Base-by-base conservation (phyloP, 2,329 filamentous ascomycete genomes). In the Ilyonectria destructans region DNA sequence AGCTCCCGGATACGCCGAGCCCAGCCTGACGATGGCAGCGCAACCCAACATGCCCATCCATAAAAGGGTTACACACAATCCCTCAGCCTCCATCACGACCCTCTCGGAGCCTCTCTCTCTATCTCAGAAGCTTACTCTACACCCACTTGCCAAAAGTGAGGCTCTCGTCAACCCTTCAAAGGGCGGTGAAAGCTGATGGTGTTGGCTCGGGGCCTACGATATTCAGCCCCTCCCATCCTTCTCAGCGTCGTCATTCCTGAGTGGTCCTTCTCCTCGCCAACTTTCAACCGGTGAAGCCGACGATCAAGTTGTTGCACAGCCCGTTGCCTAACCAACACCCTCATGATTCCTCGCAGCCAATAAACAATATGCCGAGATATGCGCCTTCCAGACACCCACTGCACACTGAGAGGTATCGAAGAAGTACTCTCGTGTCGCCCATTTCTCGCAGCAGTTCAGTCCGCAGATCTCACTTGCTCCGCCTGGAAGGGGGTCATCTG, bases 221-320 rank as follows among this genome's bases (percentile, higher is more conserved):
- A 19, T 31, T 29, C 49, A 48, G 62, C 56, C 56, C 62, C 62
- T 65, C 48, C 35, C 62, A 58, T 59, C 56, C 56, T 56, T 55
- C 17, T 43, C 45, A 19, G 33, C 23, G 35, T 57, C 33, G 23
- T 8, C 29, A 51, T 33, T 31, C 31, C 29, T 60, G 49, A 66
- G 17, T 66, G 63, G 63, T 29, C 45, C 48, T 33, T 13, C 51
- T 17, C 6, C n/a, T 48, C 9, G 40, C 56, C 31, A 21, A 33
- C 48, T 46, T 43, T 66, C 33, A 55, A 66, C 45, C 64, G 58
- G 64, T 62, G 51, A 66, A 62, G 54, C 26, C 7, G 10, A 52
- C 45, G 35, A 19, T 43, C 35, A 45, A 54, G 40, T 33, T 57
- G 19, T 17, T 19, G 52, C 64, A 33, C 26, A 58, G 52, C 58